phyloP scores from a whole-genome alignment of 1,139 yeast species.

The Eremothecium coryli region DNA sequence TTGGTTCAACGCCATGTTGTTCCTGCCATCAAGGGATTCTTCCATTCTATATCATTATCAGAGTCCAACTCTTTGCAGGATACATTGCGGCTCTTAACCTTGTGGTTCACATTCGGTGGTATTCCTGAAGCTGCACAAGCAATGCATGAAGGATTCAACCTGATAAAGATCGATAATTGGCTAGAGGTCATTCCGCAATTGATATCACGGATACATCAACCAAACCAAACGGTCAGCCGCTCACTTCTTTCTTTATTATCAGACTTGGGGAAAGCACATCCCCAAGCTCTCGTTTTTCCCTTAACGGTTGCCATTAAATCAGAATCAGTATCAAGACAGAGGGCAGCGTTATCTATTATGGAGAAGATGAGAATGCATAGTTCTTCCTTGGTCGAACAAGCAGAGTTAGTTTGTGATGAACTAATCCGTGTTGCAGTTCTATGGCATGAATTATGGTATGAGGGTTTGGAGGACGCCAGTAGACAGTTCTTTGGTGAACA shows the following conservation, averaged over 20 bases:
- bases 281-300: conserved; percentile 94
- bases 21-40: conserved; percentile 92
- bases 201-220: conserved; percentile 93
- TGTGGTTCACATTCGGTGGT: conserved; percentile 97
- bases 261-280: conserved; percentile 89
- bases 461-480: conserved; percentile 94
- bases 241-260: conserved; percentile 73
- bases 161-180: conserved; percentile 92
- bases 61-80: conserved; percentile 85
- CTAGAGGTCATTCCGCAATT: conserved; percentile 90
- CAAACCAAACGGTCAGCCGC: conserved; percentile 73
- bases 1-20: conserved; percentile 78
- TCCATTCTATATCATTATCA: conserved; percentile 86
- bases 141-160: conserved; percentile 79
- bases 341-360: conserved; percentile 84
- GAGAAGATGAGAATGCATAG: conserved; percentile 90
- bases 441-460: conserved; percentile 99
- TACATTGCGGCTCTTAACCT: conserved; percentile 74
- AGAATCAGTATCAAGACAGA: conserved; percentile 79
- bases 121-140: conserved; percentile 85
- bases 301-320: conserved; percentile 93
- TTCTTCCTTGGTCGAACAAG: conserved; percentile 76
- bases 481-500: conserved; percentile 90
- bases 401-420: conserved; percentile 89
- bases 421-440: conserved; percentile 88